phyloP scores from a whole-genome alignment of 2,329 filamentous ascomycete species.

The Canariomyces notabilis region DNA sequence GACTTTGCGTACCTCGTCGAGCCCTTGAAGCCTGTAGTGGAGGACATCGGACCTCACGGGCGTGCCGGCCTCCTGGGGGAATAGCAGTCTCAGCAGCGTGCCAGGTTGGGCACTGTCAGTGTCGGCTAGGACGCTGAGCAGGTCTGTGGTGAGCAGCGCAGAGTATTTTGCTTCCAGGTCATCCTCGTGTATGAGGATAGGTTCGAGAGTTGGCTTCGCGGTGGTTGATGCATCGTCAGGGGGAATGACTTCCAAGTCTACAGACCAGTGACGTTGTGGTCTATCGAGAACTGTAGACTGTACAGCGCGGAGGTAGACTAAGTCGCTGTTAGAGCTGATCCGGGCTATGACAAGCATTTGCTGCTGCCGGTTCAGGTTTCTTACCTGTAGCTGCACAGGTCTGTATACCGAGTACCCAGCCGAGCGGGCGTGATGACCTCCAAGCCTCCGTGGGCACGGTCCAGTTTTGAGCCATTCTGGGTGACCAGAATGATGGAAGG shows the following conservation, averaged over 20 bases:
- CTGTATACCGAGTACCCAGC: neutral
- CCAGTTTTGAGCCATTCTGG: neutral
- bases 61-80: constrained; percentile 6
- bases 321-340: neutral
- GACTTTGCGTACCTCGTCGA: constrained; percentile 1
- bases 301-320: neutral
- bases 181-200: neutral
- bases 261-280: neutral
- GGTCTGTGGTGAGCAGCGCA: neutral
- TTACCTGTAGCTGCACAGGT: neutral
- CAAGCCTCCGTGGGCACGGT: neutral
- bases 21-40: constrained; percentile 9
- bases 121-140: neutral
- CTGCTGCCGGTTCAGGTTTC: neutral
- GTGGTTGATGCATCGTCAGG: neutral
- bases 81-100: constrained; percentile 7
- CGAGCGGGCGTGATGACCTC: neutral
- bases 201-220: neutral
- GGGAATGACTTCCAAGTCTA: neutral
- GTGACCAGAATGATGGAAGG: too few species aligned
- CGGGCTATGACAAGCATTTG: neutral
- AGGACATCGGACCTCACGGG: constrained; percentile 11
- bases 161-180: neutral
- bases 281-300: neutral
- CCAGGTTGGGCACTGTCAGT: neutral